Evolutionary conservation across 1,284 basidiomycete genomes (phyloP).

Genomic region (Ceratobasidium papillatum): DNA sequence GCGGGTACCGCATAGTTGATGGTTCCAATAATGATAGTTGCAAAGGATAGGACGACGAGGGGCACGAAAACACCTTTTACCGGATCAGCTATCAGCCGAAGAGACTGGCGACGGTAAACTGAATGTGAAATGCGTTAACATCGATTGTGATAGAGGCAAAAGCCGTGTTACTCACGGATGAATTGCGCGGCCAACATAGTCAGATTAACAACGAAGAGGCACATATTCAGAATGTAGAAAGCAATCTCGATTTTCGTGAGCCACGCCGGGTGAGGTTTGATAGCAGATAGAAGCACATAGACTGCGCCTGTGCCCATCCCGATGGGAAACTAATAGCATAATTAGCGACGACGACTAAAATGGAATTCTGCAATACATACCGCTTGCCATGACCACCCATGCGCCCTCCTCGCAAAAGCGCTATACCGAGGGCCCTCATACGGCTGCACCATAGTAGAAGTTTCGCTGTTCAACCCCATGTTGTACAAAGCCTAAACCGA

Average conservation of each 20-base stretch:
- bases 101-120: conserved; percentile 34
- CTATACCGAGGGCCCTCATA: conserved; percentile 18
- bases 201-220: conserved; percentile 36
- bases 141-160: too few species aligned
- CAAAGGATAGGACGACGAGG: conserved; percentile 42
- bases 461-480: conserved; percentile 20
- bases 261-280: conserved; percentile 34
- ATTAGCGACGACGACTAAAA: not conserved
- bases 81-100: conserved; percentile 38
- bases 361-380: not conserved
- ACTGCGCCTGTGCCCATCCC: conserved; percentile 42
- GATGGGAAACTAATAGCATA: conserved; percentile 33
- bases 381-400: conserved; percentile 32
- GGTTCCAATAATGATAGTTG: conserved; percentile 42
- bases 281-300: conserved; percentile 36
- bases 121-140: not conserved
- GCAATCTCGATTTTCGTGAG: conserved; percentile 41
- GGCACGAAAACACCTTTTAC: conserved; percentile 45
- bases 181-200: conserved; percentile 19
- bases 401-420: conserved; percentile 12
- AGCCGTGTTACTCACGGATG: conserved; percentile 5
- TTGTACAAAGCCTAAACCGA: not conserved
- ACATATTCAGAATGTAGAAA: conserved; percentile 42
- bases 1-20: conserved; percentile 42
- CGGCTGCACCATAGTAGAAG: conserved; percentile 18